Conservation (phyloP, 495 filamentous ascomycete species). For the Staphylotrichum longicolle region DNA sequence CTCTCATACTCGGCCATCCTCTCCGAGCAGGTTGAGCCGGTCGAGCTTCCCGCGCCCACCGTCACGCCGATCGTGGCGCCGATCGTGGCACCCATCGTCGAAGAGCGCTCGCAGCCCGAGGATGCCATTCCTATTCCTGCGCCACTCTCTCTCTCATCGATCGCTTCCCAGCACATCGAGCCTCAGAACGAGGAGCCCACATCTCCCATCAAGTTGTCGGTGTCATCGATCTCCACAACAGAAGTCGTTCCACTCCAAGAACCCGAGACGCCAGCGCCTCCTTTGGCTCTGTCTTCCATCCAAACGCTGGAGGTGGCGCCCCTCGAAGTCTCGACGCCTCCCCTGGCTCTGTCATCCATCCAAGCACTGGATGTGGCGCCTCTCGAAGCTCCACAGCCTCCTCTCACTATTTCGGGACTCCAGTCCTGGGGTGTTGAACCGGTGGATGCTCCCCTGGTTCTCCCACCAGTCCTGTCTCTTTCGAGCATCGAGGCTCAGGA, state of each 20-base stretch:
- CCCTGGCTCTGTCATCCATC: constrained; percentile 32
- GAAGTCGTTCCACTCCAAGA: constrained; percentile 34
- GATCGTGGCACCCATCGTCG: not conserved
- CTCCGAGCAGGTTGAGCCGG: constrained; percentile 24
- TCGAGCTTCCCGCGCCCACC: constrained; percentile 20
- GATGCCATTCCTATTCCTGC: constrained; percentile 6
- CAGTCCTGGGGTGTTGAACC: constrained; percentile 27
- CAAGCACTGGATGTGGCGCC: constrained; percentile 38
- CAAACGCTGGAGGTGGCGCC: constrained; percentile 37
- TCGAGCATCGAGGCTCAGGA: constrained; percentile 35
- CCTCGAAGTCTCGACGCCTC: constrained; percentile 14
- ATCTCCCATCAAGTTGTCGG: constrained; percentile 23
- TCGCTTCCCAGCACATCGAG: constrained; percentile 27
- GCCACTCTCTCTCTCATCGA: constrained; percentile 26
- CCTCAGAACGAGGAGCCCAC: constrained; percentile 19
- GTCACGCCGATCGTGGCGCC: too few species aligned
- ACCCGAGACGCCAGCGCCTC: constrained; percentile 22
- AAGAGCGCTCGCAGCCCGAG: constrained; percentile 7
- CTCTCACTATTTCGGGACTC: constrained; percentile 26
- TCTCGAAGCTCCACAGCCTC: constrained; percentile 17
- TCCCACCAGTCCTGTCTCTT: constrained; percentile 24
- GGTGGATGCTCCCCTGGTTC: constrained; percentile 15
- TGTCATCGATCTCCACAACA: constrained; percentile 32
- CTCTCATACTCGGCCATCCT: constrained; percentile 19
- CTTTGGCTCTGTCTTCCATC: constrained; percentile 34